Conservation (phyloP, 1,284 basidiomycete genomes). For the Stereum hirsutum region DNA sequence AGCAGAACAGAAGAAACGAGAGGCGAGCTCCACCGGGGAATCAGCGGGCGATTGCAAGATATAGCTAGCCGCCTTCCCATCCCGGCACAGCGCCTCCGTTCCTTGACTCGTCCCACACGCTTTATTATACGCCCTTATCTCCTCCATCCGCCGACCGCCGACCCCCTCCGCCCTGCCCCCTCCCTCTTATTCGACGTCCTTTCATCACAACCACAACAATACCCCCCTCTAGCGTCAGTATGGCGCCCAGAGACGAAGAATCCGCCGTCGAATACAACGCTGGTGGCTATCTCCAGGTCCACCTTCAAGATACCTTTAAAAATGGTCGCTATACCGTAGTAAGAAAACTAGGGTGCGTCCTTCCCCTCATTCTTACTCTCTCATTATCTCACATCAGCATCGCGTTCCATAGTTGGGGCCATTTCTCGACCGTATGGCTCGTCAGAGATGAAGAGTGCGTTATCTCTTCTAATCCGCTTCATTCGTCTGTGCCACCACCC, state of each 20-base stretch:
- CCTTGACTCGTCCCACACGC: too few species aligned
- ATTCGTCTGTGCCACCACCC: constrained; percentile 5
- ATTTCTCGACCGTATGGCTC: constrained; percentile 85
- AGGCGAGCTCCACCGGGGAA: too few species aligned
- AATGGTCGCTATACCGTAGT: constrained; percentile 72
- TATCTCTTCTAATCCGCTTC: constrained; percentile 10
- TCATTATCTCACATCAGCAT: constrained; percentile 6
- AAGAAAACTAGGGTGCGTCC: constrained; percentile 70
- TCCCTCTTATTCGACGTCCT: neutral
- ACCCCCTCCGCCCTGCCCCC: constrained; percentile 2
- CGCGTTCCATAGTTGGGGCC: constrained; percentile 63
- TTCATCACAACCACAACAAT: constrained; percentile 20
- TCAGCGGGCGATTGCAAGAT: too few species aligned
- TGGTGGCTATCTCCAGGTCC: constrained; percentile 75
- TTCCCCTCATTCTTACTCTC: constrained; percentile 11
- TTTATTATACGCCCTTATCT: too few species aligned
- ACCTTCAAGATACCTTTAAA: constrained; percentile 74
- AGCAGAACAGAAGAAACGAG: too few species aligned
- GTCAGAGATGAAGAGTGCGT: constrained; percentile 66
- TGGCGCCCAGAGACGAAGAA: constrained; percentile 64
- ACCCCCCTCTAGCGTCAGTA: constrained; percentile 43
- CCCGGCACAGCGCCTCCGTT: too few species aligned
- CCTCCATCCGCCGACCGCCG: constrained; percentile 2
- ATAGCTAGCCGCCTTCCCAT: too few species aligned
- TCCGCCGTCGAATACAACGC: constrained; percentile 71